Evolutionary conservation across 352 stramenopile species (phyloP), one percentile per base, ranked within the genome.

Genomic region (Pythium dissimile): DNA sequence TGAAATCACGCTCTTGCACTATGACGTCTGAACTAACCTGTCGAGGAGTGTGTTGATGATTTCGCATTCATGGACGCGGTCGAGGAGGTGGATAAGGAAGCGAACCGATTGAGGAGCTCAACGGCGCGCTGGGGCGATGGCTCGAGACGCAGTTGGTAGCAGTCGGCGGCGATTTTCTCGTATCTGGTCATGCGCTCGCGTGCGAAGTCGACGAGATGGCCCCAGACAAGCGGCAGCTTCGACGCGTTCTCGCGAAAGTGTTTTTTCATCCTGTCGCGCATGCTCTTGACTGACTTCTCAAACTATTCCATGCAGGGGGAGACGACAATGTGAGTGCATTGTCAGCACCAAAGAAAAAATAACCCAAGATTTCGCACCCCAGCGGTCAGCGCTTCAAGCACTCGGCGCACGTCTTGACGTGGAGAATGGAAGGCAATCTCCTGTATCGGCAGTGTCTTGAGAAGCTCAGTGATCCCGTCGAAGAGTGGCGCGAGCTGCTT

Each of bases 251-350:
- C 59, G 1, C 64, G 62, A 16, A 88, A 85, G 54, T 90, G 77
- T 26, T 90, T 90, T 45, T 90, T 90, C 68, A 90, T 75, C 18
- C 80, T 76, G 12, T 83, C 73, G 49, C 85, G 78, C 74, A 90
- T 87, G 43, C 50, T 65, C 18, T 82, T 77, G 50, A 76, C 75
- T 8, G 78, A 84, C 54, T 85, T 88, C 52, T 88, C 76, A 51
- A 88, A 86, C 78, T 86, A 30, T 23, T n/a, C n/a, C n/a, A n/a
- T n/a, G n/a, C n/a, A n/a, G n/a, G n/a, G 21, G 12, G 48, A 41
- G 7, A 31, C 10, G 5, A 13, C 16, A 66, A 28, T n/a, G 23
- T 26, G 11, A 38, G 37, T 21, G 28, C 26, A 59, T 21, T 11
- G 16, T 44, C 28, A 39, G 13, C 28, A 35, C 20, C 23, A 16